Base-by-base conservation (phyloP, 345 rosid genomes). In the Raphanus raphanistrum region DNA sequence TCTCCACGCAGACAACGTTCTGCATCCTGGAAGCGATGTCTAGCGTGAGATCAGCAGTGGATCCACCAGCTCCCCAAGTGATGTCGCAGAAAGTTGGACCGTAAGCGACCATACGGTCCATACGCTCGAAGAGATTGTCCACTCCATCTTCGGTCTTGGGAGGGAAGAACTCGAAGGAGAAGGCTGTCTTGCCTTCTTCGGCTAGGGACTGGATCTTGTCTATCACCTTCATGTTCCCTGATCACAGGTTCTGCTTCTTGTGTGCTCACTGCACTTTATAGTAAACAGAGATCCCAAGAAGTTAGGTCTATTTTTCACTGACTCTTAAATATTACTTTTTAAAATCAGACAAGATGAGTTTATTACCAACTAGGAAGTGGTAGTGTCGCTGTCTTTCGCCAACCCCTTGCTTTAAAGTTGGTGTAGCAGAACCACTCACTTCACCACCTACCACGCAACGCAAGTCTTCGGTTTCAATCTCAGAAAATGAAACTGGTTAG, bases 31-130 rank as follows among this genome's bases (percentile, higher is more conserved):
- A 90, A 61, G 92, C 97, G 78, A 96, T 96, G 66, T 96, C 96
- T 5, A 96, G 87, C 4, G 98, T 96, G 28, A 96, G 88, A 78
- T 96, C 98, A 0, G 98, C 99, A 21, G 99, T 93, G 70, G 99
- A 86, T 31, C 99, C 99, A 5, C 99, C 99, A 2, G 99, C 98
- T 1, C 99, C 99, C 99, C 99, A 96, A 21, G 99, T 96, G 83
- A 96, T 96, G 79, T 96, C 99, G 72, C 99, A 96, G 85, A 96
- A 96, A 12, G 96, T 26, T 0, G 99, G 99, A 66, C 87, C 90
- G 74, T 93, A 90, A 26, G 88, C 79, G 15, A 93, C 99, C 98
- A 96, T 88, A 0, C 98, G 90, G 80, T 93, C 99, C 99, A 95
- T 95, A n/a, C 91, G 82, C 61, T 95, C 99, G 74, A 95, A 91